Evolutionary conservation across 768 basidiomycete genomes (phyloP).

Genomic region (Austroboletus eburneus): DNA sequence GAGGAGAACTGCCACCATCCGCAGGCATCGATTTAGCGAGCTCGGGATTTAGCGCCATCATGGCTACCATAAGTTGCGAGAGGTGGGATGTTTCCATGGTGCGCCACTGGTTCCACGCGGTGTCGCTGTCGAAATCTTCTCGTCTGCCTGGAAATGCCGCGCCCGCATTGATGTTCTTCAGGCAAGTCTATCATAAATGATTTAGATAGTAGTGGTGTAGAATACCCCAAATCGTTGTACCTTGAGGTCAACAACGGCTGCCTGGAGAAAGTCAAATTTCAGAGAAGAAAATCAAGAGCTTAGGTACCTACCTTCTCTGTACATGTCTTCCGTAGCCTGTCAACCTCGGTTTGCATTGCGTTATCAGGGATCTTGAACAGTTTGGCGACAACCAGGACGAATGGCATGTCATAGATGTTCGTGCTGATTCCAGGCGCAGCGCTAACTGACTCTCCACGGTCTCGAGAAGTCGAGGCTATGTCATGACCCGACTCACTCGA

Average conservation of each 20-base stretch:
- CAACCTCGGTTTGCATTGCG: constrained; percentile 70
- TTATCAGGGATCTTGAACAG: constrained; percentile 73
- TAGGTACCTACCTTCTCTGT: constrained; percentile 61
- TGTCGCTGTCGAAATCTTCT: constrained; percentile 81
- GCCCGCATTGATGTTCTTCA: constrained; percentile 88
- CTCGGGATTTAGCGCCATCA: constrained; percentile 84
- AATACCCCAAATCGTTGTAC: constrained; percentile 33
- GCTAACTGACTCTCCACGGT: constrained; percentile 47
- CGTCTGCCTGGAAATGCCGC: constrained; percentile 78
- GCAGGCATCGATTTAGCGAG: constrained; percentile 74
- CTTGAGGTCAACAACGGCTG: constrained; percentile 85
- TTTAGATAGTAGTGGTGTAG: constrained; percentile 3
- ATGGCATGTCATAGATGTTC: constrained; percentile 69
- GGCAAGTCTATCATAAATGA: constrained; percentile 52
- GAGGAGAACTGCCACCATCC: constrained; percentile 31
- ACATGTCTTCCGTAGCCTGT: constrained; percentile 56
- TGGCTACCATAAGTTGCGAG: constrained; percentile 82
- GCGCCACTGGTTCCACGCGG: constrained; percentile 82
- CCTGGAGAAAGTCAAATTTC: constrained; percentile 38
- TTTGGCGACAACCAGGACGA: constrained; percentile 63
- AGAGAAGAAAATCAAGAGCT: background rate
- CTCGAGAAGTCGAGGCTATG: constrained; percentile 53
- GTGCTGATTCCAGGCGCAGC: constrained; percentile 35
- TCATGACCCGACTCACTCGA: constrained; percentile 67
- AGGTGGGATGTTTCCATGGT: constrained; percentile 77